Percentiles rank a stretch among this genome's conserved stretches.
Conservation (phyloP, 805 yeast genomes). For the Yarrowia yakushimensis region DNA sequence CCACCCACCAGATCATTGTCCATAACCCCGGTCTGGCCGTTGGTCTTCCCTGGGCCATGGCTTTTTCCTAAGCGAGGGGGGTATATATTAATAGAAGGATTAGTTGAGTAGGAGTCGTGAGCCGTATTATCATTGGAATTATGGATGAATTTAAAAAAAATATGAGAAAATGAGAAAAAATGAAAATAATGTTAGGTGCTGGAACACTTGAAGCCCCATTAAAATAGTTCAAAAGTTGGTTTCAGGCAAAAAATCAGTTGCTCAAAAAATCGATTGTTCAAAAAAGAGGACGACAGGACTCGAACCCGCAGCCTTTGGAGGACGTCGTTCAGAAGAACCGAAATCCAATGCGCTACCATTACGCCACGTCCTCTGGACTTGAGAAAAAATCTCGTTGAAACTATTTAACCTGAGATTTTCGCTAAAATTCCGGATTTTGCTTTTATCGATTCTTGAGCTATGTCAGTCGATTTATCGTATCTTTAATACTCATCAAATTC, state of each 20-base stretch:
- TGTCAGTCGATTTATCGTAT: neutral
- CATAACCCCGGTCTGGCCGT: slow-evolving; percentile 3
- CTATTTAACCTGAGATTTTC: neutral
- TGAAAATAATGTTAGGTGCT: too few relatives aligned
- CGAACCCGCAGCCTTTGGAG: slow-evolving; percentile 24
- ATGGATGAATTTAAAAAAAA: too few relatives aligned
- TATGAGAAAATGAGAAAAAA: too few relatives aligned
- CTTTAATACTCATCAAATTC: too few relatives aligned
- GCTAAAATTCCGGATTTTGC: neutral
- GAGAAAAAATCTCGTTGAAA: neutral
- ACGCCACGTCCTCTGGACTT: slow-evolving; percentile 24
- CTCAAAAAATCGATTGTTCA: too few relatives aligned
- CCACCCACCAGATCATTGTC: neutral
- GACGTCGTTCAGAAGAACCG: slow-evolving; percentile 24
- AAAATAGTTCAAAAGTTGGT: too few relatives aligned
- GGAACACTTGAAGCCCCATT: too few relatives aligned
- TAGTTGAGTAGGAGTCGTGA: too few relatives aligned
- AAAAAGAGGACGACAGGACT: slow-evolving; percentile 22
- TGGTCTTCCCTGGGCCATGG: slow-evolving; percentile 11
- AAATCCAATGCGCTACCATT: slow-evolving; percentile 24
- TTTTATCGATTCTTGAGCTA: neutral
- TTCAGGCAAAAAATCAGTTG: too few relatives aligned
- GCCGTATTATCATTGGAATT: too few relatives aligned
- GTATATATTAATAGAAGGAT: too few relatives aligned
- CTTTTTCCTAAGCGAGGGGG: neutral